Evolutionary conservation across 2,329 filamentous ascomycete species (phyloP).

Genomic region (Domatiomyces globalis): DNA sequence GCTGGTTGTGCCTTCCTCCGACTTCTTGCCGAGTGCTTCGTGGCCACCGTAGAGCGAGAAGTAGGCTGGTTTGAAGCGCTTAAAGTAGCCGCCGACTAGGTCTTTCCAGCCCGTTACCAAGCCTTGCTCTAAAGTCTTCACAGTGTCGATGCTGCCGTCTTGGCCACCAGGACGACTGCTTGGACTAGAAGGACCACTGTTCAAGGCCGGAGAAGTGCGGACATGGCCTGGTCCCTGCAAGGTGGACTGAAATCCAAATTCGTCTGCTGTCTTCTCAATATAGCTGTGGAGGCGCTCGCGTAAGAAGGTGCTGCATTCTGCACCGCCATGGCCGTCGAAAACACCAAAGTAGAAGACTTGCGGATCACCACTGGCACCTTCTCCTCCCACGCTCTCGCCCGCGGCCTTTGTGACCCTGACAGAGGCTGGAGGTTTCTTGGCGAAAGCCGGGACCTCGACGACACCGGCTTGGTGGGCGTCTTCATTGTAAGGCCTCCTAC

Average conservation of each 20-base stretch:
- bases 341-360: slow-evolving; percentile 96
- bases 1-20: slow-evolving; percentile 11
- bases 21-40: slow-evolving; percentile 23
- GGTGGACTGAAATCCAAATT: slow-evolving; percentile 67
- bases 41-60: slow-evolving; percentile 41
- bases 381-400: slow-evolving; percentile 52
- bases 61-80: slow-evolving; percentile 69
- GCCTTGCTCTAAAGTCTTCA: slow-evolving; percentile 53
- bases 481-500: slow-evolving; percentile 79
- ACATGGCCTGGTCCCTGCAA: slow-evolving; percentile 33
- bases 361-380: slow-evolving; percentile 70
- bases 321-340: slow-evolving; percentile 90
- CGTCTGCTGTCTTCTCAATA: slow-evolving; percentile 63
- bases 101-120: slow-evolving; percentile 66
- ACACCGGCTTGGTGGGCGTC: slow-evolving; percentile 90
- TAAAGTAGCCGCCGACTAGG: slow-evolving; percentile 86
- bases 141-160: slow-evolving; percentile 44
- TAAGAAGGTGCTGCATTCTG: slow-evolving; percentile 75
- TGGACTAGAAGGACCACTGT: neutral
- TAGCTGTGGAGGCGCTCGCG: slow-evolving; percentile 75
- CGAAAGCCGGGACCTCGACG: slow-evolving; percentile 84
- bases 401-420: slow-evolving; percentile 28
- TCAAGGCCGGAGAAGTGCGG: neutral
- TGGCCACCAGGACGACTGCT: slow-evolving; percentile 35
- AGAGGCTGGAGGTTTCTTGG: slow-evolving; percentile 60